Evolutionary conservation across 2,329 filamentous ascomycete genomes (phyloP).

Genomic region (Chrysoporthe austroafricana): DNA sequence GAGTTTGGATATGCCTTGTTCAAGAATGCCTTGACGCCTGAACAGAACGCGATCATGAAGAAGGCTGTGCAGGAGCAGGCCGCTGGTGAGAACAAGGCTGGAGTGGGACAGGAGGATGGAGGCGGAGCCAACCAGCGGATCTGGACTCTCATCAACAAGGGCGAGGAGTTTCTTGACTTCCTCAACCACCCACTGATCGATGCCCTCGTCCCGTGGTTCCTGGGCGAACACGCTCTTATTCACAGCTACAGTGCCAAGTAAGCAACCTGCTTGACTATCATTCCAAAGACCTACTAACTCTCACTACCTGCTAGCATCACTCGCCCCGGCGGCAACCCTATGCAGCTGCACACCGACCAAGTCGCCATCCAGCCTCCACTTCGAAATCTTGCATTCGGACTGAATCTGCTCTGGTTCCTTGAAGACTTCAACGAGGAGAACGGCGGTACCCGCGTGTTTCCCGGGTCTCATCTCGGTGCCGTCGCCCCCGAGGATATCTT

Average conservation of each 20-base stretch:
- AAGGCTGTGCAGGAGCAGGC: conserved; percentile 35
- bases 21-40: conserved; percentile 34
- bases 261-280: conserved; percentile 20
- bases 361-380: conserved; percentile 34
- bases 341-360: conserved; percentile 38
- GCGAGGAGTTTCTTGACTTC: conserved; percentile 37
- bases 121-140: conserved; percentile 32
- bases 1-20: conserved; percentile 37
- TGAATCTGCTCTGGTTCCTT: conserved; percentile 35
- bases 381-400: conserved; percentile 33
- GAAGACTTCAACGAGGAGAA: conserved; percentile 40
- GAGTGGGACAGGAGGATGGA: conserved; percentile 32
- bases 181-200: conserved; percentile 37
- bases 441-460: conserved; percentile 37
- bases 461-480: conserved; percentile 32
- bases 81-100: conserved; percentile 33
- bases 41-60: conserved; percentile 33
- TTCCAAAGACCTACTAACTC: neutral
- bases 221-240: conserved; percentile 37
- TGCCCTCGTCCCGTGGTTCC: conserved; percentile 34
- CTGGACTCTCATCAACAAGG: conserved; percentile 32
- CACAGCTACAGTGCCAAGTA: conserved; percentile 38
- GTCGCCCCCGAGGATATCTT: conserved; percentile 34
- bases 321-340: conserved; percentile 34
- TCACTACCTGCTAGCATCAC: conserved; percentile 28